These are phyloP conservation scores for Saccharomyces hybrid DNA, from an alignment of 1,139 yeast genomes.

Conservation along the genomic window DNA sequence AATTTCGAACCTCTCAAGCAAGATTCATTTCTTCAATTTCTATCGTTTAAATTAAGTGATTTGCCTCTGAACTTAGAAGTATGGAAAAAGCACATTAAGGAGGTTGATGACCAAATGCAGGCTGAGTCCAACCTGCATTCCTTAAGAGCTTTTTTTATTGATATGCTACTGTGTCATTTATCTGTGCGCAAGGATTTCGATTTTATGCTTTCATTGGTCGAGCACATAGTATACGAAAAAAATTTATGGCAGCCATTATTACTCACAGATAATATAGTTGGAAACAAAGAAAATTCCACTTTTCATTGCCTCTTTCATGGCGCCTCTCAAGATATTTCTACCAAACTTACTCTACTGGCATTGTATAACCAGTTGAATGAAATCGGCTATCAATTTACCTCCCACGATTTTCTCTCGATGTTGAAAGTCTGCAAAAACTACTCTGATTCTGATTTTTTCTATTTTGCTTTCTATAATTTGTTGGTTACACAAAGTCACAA, in stretches of 20 bases:
- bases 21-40: neutral
- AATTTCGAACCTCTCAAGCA: neutral
- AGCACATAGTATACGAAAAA: conserved; percentile 8
- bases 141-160: neutral
- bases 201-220: conserved; percentile 10
- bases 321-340: neutral
- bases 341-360: neutral
- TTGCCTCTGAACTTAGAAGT: neutral
- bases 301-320: conserved; percentile 6
- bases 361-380: conserved; percentile 2
- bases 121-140: neutral
- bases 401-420: conserved; percentile 13
- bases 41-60: neutral
- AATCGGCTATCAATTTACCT: conserved; percentile 8
- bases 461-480: conserved; percentile 12
- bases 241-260: conserved; percentile 6
- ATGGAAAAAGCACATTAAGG: neutral
- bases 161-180: neutral
- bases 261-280: conserved; percentile 6
- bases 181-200: conserved; percentile 5
- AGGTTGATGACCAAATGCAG: neutral
- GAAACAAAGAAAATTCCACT: conserved; percentile 5
- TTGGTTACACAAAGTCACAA: neutral
- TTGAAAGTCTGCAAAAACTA: conserved; percentile 10
- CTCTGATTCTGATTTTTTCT: conserved; percentile 7